phyloP scores from a whole-genome alignment of 2,329 filamentous ascomycete genomes.

The Phialophora chinensis region DNA sequence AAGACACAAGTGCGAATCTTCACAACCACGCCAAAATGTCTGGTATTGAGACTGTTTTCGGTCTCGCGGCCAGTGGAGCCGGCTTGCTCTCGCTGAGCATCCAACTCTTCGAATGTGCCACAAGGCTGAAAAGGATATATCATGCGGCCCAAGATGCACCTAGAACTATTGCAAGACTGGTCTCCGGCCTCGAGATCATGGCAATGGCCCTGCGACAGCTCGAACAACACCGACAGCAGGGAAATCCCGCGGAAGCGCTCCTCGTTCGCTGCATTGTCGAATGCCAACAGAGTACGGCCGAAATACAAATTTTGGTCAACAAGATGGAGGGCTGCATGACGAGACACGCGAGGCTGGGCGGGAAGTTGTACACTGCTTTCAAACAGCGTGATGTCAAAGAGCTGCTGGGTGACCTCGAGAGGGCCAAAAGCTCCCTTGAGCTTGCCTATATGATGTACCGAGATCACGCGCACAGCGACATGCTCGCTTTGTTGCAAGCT shows the following conservation, averaged over 20 bases:
- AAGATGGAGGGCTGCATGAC: conserved; percentile 19
- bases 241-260: not conserved
- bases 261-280: conserved; percentile 15
- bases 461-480: conserved; percentile 9
- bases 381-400: conserved; percentile 22
- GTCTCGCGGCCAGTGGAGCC: conserved; percentile 6
- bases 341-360: not conserved
- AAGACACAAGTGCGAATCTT: too few relatives aligned
- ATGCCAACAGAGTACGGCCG: conserved; percentile 8
- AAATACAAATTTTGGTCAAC: conserved; percentile 9
- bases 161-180: not conserved
- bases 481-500: not conserved
- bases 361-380: conserved; percentile 23
- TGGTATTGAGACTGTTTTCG: conserved; percentile 6
- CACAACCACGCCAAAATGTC: not conserved
- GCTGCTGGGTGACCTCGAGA: conserved; percentile 23
- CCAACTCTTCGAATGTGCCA: conserved; percentile 17
- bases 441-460: conserved; percentile 22
- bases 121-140: conserved; percentile 21
- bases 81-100: conserved; percentile 20
- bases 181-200: conserved; percentile 23
- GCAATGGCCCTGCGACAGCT: conserved; percentile 9
- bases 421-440: conserved; percentile 20
- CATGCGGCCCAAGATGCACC: conserved; percentile 19
- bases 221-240: conserved; percentile 12